Evolutionary conservation across 805 yeast genomes (phyloP), one percentile per base, ranked within the genome.

Genomic region (Kuraishia borneana): DNA sequence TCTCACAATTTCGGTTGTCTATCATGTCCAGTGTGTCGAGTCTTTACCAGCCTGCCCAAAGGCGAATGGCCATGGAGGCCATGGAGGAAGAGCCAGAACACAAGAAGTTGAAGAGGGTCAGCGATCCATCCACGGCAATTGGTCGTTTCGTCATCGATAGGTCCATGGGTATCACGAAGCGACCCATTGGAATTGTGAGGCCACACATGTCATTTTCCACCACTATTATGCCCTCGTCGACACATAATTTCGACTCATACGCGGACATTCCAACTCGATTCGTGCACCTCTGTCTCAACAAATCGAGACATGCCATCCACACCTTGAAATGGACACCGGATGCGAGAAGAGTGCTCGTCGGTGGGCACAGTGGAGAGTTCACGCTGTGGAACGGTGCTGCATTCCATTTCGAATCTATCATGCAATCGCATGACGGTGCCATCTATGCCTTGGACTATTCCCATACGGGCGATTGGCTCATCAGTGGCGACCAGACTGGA

Each of bases 351-450:
- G 62, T 92, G 33, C 65, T 92, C 19, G 95, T 94, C 5, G 94
- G 95, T 0, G 75, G 89, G 20, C 85, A 83, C 58, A 74, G 84
- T 37, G 99, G 99, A 28, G 99, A 92, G 53, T 88, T 92, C 57
- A 88, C 97, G 9, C 63, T 92, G 31, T 92, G 97, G 97, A 87
- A 88, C 54, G 96, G 97, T 8, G 73, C 83, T 66, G 80, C 95
- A 7, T 92, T 89, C 59, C 85, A 84, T 51, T 87, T 92, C 52
- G 99, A 92, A 54, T 84, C 95, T 36, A 87, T 92, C 42, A 92
- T 88, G 94, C 98, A 92, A 62, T 97, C 97, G 1, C 99, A 92
- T 57, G 99, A 92, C 53, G 68, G 81, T 39, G 87, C 96, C 0
- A 81, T 92, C 25, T 68, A 87, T 22, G 66, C 89, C 1, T 61